Evolutionary conservation across 139 green algal genomes (phyloP).

Genomic region (Tetraselmis chui): DNA sequence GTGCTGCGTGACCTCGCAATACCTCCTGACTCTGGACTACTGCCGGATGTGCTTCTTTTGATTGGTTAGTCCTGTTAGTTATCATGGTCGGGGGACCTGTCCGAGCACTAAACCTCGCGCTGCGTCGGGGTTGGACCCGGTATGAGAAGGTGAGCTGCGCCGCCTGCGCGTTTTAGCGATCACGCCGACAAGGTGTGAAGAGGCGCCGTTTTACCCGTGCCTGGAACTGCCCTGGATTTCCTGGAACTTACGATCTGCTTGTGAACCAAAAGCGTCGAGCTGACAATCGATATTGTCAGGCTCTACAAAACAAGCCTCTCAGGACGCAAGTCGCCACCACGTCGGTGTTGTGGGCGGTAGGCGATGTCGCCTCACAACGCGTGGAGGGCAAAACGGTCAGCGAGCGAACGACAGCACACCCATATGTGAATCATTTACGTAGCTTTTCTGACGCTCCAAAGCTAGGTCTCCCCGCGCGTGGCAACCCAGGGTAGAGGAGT

Average conservation of each 20-base stretch:
- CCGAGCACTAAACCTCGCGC: too few species aligned
- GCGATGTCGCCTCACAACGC: background rate
- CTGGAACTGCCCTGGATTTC: background rate
- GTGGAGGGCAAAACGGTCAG: background rate
- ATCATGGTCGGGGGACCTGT: too few species aligned
- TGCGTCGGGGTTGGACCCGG: background rate
- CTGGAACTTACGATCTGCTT: background rate
- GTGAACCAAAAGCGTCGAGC: too few species aligned
- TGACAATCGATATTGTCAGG: background rate
- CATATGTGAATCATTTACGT: background rate
- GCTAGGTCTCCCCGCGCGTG: too few species aligned
- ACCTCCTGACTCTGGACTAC: too few species aligned
- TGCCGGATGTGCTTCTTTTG: too few species aligned
- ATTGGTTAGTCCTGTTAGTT: too few species aligned
- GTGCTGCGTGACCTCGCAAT: too few species aligned
- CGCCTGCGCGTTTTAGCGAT: background rate
- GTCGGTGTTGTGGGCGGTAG: background rate
- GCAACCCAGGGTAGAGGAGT: too few species aligned
- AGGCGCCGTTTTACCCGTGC: background rate
- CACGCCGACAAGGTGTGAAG: background rate
- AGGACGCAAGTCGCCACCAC: background rate
- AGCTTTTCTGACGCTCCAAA: too few species aligned
- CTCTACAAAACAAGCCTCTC: background rate
- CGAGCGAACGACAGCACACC: background rate
- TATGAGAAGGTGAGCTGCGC: background rate